Evolutionary conservation across 768 basidiomycete genomes (phyloP), one percentile per base, ranked within the genome.

Genomic region (Russula vinacea): DNA sequence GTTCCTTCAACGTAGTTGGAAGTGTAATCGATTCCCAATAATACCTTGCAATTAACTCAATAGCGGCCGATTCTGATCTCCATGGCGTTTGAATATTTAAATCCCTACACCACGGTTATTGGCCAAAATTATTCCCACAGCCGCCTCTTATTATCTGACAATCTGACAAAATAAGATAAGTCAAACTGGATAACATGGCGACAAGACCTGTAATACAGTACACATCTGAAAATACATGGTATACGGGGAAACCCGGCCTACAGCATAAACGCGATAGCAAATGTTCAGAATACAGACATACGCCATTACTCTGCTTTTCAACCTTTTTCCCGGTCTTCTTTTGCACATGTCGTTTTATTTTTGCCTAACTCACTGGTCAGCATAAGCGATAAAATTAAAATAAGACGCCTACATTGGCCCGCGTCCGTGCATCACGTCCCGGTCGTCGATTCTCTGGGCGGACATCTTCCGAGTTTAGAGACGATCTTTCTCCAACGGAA

Each of bases 41-140:
- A 16, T 9, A 16, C 16, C 54, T 55, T 5, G 24, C n/a, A 7
- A 54, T 35, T 10, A 33, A 17, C 51, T 11, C n/a, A 17, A 84
- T 65, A 0, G 80, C 84, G 13, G 78, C 74, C 4, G 74, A 75
- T 9, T 87, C 87, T 3, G 80, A 84, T 1, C 84, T 86, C 86
- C 85, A 88, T 0, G 85, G 86, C 3, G 83, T 79, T 63, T 84
- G 66, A 80, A 89, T 1, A 82, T 79, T 63, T 84, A 65, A 80
- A 89, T 1, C 86, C 87, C 65, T 78, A 82, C 10, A 8, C 35
- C 35, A 37, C 89, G 87, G 70, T 89, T 87, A 68, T 84, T n/a
- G n/a, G 24, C 17, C 13, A 33, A 33, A 0, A 16, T 3, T 17
- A 16, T 16, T 7, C 14, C 14, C 17, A 17, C 29, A 9, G 2